Base-by-base conservation (phyloP, 805 yeast genomes). In the Maudiozyma serrabonitensis region DNA sequence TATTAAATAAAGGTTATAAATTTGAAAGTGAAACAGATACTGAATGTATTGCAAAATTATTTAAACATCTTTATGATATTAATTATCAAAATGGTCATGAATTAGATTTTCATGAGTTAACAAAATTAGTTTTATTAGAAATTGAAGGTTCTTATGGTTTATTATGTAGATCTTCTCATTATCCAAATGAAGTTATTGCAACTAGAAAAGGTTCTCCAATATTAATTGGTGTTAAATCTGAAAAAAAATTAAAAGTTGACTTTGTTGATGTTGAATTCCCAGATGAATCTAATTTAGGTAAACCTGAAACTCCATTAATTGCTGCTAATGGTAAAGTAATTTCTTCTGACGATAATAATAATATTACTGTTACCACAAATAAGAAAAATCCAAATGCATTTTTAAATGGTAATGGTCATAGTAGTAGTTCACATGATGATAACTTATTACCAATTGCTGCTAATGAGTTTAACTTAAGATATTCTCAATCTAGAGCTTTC, bases 181-280 rank as follows among this genome's bases (percentile, higher is more conserved):
- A 81, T 72, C 99, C 99, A 41, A 87, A 91, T 69, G 99, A 93
- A 74, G 82, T 90, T 46, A 84, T 91, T 62, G 98, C 96, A 58
- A 89, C 97, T 43, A 86, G 98, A 75, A 93, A 90, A 70, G 99
- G 99, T 62, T 90, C 98, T 45, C 99, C 99, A 21, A 75, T 93
- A 65, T 79, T 93, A 63, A 87, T 93, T 56, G 99, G 99, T 72
- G 98, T 93, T 58, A 93, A 89, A 75, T 87, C 97, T 47, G 95
- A 90, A 65, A 84, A 81, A 69, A 91, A 89, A 68, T 80, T 93
- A 69, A 93, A 91, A 73, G 97, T 91, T 57, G 99, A 93, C 69
- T 90, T 93, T 63, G 98, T 93, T 50, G 99, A 93, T 67, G 96
- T 93, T 49, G 99, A 93, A 71, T 93, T 91, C 75, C 93, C 95